Evolutionary conservation across 768 basidiomycete genomes (phyloP).

Genomic region (Dendrothele bispora): DNA sequence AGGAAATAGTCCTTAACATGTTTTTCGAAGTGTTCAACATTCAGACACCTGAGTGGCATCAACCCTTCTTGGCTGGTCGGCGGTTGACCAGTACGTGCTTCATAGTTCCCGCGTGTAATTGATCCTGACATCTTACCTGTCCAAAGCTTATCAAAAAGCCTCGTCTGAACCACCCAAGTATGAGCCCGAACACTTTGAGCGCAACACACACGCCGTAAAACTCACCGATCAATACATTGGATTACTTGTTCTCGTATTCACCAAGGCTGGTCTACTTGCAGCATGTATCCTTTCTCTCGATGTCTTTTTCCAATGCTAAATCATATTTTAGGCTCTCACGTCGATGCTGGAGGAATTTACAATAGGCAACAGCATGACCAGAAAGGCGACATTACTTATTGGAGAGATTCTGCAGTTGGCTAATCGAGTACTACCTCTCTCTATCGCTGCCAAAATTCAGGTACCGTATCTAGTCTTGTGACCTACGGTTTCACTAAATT

Average conservation of each 20-base stretch:
- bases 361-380: constrained; percentile 68
- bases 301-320: no score
- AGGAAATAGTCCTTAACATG: constrained; percentile 94
- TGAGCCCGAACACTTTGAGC: constrained; percentile 41
- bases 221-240: constrained; percentile 93
- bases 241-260: constrained; percentile 78
- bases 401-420: constrained; percentile 89
- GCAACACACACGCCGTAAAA: constrained; percentile 59
- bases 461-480: constrained; percentile 33
- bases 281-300: constrained; percentile 41
- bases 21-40: constrained; percentile 93
- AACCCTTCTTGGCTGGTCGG: constrained; percentile 87
- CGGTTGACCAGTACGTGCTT: constrained; percentile 75
- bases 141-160: constrained; percentile 65
- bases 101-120: neutral
- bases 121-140: neutral
- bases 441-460: constrained; percentile 83
- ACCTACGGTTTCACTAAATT: neutral
- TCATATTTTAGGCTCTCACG: constrained; percentile 84
- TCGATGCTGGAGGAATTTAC: constrained; percentile 82
- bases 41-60: constrained; percentile 89
- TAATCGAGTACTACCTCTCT: constrained; percentile 81
- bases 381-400: constrained; percentile 89
- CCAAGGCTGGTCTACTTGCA: constrained; percentile 86
- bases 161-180: constrained; percentile 38